Conservation (phyloP, 805 yeast species). For the Ogataea kodamae region DNA sequence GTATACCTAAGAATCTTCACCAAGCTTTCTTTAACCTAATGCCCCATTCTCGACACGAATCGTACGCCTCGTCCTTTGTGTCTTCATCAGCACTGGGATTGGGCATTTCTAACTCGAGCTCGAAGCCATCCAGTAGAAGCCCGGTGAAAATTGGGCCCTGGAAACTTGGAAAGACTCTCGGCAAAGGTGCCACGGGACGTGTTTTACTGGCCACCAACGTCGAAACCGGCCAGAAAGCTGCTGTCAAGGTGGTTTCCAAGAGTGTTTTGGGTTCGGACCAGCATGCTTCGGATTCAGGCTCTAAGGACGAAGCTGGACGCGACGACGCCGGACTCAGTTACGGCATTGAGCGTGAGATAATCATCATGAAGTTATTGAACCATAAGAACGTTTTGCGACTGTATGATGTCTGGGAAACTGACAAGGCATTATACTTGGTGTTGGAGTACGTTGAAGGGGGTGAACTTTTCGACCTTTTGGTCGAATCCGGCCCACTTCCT, state of each 20-base stretch:
- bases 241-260: conserved; percentile 94
- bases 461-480: conserved; percentile 87
- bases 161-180: conserved; percentile 92
- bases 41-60: conserved; percentile 55
- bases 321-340: conserved; percentile 62
- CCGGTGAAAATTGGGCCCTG: conserved; percentile 81
- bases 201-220: conserved; percentile 88
- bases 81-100: conserved; percentile 40
- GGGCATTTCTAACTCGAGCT: conserved; percentile 24
- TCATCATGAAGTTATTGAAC: conserved; percentile 75
- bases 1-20: conserved; percentile 1
- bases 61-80: conserved; percentile 54
- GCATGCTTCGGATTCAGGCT: conserved; percentile 9
- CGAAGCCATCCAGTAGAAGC: conserved; percentile 24
- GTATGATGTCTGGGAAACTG: conserved; percentile 86
- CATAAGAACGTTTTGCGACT: conserved; percentile 77
- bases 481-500: conserved; percentile 81
- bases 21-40: conserved; percentile 18
- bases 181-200: conserved; percentile 95
- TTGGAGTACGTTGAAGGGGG: conserved; percentile 97
- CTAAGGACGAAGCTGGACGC: conserved; percentile 34
- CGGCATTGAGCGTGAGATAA: conserved; percentile 84
- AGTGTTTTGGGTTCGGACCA: conserved; percentile 47
- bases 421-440: conserved; percentile 77
- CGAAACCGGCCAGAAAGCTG: conserved; percentile 84